Base-by-base conservation (phyloP, 2,329 filamentous ascomycete species). In the Emergomyces pasteurianus region DNA sequence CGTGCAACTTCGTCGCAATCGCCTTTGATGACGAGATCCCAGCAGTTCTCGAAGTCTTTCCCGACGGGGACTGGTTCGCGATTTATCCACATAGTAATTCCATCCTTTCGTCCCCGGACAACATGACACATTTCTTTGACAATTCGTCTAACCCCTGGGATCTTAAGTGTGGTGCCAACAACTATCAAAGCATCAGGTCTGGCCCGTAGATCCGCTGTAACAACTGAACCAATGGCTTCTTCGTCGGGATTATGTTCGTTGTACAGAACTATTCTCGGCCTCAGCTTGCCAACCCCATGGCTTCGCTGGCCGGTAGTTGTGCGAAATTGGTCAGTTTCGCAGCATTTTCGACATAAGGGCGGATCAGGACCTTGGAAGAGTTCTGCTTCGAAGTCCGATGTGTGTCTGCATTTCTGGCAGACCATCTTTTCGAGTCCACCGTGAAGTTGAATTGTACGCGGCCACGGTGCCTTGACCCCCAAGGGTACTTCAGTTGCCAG, bases 171-270 rank as follows among this genome's bases (percentile, higher is more conserved):
- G 1, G 94, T 99, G 58, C 94, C 94, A 9, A 96, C 94, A 34
- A 99, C 94, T 66, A 99, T 86, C 31, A 99, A 83, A 21, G 92
- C 92, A 72, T 97, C 94, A 0, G 94, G 92, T 43, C 91, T 83
- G 49, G 87, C 83, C 63, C 90, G 88, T 62, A 97, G 78, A 72
- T 99, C 94, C 4, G 92, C 87, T 65, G 85, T 86, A 58, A 92
- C 90, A 47, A 96, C 92, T 26, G 89, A 89, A 50, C 92, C 92
- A 72, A 99, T 99, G 16, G 94, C 92, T 67, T 96, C 92, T 66
- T 94, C 90, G 66, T 99, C 94, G 0, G 94, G 94, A 71, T 97
- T 96, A 72, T 90, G 88, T 73, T 99, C 94, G 72, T 97, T 96
- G 78, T 99, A 99, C 10, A 99, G 81, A 4, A 97, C 92, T 78